phyloP scores from a whole-genome alignment of 2,329 filamentous ascomycete species.

The Trichoderma koningiopsis region DNA sequence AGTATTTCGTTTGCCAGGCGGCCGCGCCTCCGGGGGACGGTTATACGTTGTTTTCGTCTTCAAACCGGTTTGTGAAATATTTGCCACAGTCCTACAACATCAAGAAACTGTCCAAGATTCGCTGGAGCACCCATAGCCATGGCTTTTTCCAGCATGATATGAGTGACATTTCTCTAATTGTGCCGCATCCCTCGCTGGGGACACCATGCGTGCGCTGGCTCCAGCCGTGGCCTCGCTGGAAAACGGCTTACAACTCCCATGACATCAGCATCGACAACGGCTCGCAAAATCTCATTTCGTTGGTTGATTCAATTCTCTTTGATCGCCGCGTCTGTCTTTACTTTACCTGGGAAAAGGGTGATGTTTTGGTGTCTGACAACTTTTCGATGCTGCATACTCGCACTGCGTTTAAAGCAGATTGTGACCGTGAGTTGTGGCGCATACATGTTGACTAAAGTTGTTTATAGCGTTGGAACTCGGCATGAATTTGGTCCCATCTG shows the following conservation, averaged over 20 bases:
- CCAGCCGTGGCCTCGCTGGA: slow-evolving; percentile 55
- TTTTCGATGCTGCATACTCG: slow-evolving; percentile 51
- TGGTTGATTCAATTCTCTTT: slow-evolving; percentile 47
- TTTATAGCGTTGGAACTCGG: not conserved
- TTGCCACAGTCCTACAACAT: slow-evolving; percentile 6
- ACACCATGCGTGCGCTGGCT: slow-evolving; percentile 56
- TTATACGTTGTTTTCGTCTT: slow-evolving; percentile 17
- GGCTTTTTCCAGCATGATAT: not conserved
- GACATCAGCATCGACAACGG: slow-evolving; percentile 46
- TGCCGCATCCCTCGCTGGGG: slow-evolving; percentile 48
- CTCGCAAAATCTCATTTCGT: slow-evolving; percentile 34
- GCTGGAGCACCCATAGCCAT: slow-evolving; percentile 14
- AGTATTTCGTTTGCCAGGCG: slow-evolving; percentile 13
- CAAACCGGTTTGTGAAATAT: not conserved
- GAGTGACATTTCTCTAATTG: slow-evolving; percentile 45
- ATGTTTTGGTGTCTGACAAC: slow-evolving; percentile 57
- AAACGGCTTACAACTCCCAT: slow-evolving; percentile 53
- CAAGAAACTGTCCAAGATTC: slow-evolving; percentile 19
- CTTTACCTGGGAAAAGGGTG: slow-evolving; percentile 56
- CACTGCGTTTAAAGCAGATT: slow-evolving; percentile 47
- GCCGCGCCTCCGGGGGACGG: not conserved
- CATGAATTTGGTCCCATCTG: not conserved
- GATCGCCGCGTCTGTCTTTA: slow-evolving; percentile 54
- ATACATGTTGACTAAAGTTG: slow-evolving; percentile 50
- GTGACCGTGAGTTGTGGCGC: slow-evolving; percentile 52